Base-by-base conservation (phyloP, 768 basidiomycete genomes). In the Boletus tylopilopsis region DNA sequence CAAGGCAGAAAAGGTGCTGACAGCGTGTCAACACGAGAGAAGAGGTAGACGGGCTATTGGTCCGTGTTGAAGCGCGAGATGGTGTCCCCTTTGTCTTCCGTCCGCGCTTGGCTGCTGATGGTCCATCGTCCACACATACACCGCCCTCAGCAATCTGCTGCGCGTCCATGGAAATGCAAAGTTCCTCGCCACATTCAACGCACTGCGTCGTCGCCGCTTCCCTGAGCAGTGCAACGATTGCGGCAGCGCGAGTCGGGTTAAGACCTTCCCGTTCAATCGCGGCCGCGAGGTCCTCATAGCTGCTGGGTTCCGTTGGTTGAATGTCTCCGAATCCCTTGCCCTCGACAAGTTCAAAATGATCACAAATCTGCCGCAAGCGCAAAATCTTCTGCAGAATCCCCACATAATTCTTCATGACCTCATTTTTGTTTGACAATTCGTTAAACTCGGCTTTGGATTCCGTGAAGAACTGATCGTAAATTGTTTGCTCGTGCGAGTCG, bases 401-500 rank as follows among this genome's bases (percentile, higher is more conserved):
- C 57, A 96, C 96, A 64, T 95, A 96, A 64, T 96, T 97, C 79
- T 96, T 96, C 86, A 94, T 90, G 45, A 96, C 87, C 66, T 93
- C 88, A 60, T 94, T 92, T 69, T 87, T 90, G 68, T 84, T 76
- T 25, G 87, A 82, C 56, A 97, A 75, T 62, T 90, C 84, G 53
- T 82, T 83, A 67, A 97, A 97, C 69, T 94, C 90, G 40, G 90
- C 87, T 71, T 93, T 94, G 47, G 90, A 93, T 62, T 91, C 90
- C 49, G 76, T 77, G 72, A 91, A 94, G 68, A 93, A 93, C 45
- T 80, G 82, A 59, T 94, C 80, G 69, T 99, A 99, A 45, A 96
- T 84, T 27, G 71, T 77, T 60, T 88, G 81, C 63, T 99, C 96
- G 58, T 85, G 78, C 22, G 79, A 69, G 62, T 88, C 84, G 56